Percentiles rank a stretch among this genome's conserved stretches.
Conservation (phyloP, 805 yeast genomes). For the Saccharomycopsis schoenii region DNA sequence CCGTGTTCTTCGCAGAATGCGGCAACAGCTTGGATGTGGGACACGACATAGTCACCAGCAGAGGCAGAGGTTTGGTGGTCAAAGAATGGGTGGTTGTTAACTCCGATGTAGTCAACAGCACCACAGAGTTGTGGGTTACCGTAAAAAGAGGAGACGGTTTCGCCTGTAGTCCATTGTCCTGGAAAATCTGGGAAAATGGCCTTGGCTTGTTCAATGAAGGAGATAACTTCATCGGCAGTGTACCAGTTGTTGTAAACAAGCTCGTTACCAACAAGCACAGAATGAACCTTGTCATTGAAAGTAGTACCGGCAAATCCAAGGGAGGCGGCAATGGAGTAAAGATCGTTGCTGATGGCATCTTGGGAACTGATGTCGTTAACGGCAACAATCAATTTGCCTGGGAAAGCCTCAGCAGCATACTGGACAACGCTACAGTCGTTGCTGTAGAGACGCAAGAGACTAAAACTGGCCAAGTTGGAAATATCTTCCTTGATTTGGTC, state of each 20-base stretch:
- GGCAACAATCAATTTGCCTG: slow-evolving; percentile 46
- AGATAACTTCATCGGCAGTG: slow-evolving; percentile 35
- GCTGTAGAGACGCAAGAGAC: slow-evolving; percentile 48
- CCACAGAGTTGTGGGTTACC: slow-evolving; percentile 44
- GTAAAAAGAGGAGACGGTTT: slow-evolving; percentile 51
- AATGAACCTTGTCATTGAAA: slow-evolving; percentile 33
- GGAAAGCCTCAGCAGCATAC: slow-evolving; percentile 39
- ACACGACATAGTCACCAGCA: slow-evolving; percentile 19
- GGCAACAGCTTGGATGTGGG: slow-evolving; percentile 19
- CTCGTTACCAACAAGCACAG: slow-evolving; percentile 58
- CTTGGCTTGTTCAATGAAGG: slow-evolving; percentile 40
- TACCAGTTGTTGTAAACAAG: slow-evolving; percentile 45
- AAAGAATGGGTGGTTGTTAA: slow-evolving; percentile 58
- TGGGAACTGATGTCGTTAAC: slow-evolving; percentile 41
- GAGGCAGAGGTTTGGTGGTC: slow-evolving; percentile 16
- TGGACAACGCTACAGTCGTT: slow-evolving; percentile 54
- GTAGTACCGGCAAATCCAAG: slow-evolving; percentile 40
- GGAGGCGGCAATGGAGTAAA: slow-evolving; percentile 32
- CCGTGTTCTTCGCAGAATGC: slow-evolving; percentile 18
- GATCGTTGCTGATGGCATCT: slow-evolving; percentile 12
- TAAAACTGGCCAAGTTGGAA: slow-evolving; percentile 33
- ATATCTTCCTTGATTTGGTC: slow-evolving; percentile 40
- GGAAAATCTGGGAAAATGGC: slow-evolving; percentile 35
- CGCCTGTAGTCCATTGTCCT: slow-evolving; percentile 55
- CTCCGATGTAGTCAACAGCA: slow-evolving; percentile 53